Conservation (phyloP, 345 rosid genomes). For the Gossypium sturtianum region DNA sequence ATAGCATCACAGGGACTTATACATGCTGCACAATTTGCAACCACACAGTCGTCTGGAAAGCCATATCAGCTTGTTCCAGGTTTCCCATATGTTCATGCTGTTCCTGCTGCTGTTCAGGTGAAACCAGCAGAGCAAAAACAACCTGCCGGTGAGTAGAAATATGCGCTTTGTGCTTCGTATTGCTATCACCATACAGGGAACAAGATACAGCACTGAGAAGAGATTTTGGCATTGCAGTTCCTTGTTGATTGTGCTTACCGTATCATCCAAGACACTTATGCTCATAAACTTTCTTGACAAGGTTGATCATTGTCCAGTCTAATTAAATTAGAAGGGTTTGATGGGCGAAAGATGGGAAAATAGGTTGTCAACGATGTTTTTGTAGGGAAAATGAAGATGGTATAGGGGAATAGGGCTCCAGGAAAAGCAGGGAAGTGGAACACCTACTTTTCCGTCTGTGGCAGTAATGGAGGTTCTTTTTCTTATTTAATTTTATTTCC, state of each 20-base stretch:
- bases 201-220: background rate
- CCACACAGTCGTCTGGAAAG: slow-evolving; percentile 48
- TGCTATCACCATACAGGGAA: background rate
- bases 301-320: slow-evolving; percentile 19
- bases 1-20: slow-evolving; percentile 39
- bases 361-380: slow-evolving; percentile 3
- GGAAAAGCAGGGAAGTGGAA: background rate
- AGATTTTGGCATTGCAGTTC: slow-evolving; percentile 4
- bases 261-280: slow-evolving; percentile 24
- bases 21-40: slow-evolving; percentile 40
- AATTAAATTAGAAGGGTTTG: slow-evolving; percentile 27
- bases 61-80: slow-evolving; percentile 55
- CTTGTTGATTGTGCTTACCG: slow-evolving; percentile 17
- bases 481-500: background rate
- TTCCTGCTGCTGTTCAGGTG: slow-evolving; percentile 57
- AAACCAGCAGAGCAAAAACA: slow-evolving; percentile 86
- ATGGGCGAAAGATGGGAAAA: slow-evolving; percentile 6
- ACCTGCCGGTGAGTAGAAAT: slow-evolving; percentile 72
- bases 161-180: background rate
- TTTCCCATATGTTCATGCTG: slow-evolving; percentile 53
- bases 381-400: background rate
- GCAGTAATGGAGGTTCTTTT: slow-evolving; percentile 7
- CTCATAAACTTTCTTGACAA: slow-evolving; percentile 24
- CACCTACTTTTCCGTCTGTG: slow-evolving; percentile 2
- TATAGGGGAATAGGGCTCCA: background rate